Evolutionary conservation across 2,329 filamentous ascomycete genomes (phyloP).

Genomic region (Graphilbum sp.): DNA sequence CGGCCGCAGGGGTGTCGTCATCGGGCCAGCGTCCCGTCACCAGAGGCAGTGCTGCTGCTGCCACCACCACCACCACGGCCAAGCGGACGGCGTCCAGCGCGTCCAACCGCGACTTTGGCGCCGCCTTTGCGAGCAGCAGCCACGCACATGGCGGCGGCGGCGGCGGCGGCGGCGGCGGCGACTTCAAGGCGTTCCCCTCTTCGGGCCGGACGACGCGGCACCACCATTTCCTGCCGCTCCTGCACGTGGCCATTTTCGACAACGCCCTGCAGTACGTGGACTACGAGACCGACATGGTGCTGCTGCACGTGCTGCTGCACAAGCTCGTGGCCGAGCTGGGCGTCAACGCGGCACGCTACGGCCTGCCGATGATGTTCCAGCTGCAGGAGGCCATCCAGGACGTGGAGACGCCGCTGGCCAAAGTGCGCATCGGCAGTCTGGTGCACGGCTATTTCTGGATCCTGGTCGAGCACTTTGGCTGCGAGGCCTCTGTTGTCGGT

Average conservation of each 20-base stretch:
- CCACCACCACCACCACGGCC: constrained; percentile 15
- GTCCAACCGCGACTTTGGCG: too few relatives aligned
- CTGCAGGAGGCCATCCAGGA: constrained; percentile 71
- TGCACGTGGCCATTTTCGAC: constrained; percentile 84
- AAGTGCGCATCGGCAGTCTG: constrained; percentile 66
- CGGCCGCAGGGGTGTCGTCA: too few relatives aligned
- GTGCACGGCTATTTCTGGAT: constrained; percentile 84
- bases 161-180: constrained; percentile 12
- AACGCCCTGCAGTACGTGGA: constrained; percentile 59
- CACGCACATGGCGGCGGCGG: constrained; percentile 28
- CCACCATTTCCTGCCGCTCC: constrained; percentile 61
- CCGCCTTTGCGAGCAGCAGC: too few relatives aligned
- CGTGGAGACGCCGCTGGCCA: constrained; percentile 47
- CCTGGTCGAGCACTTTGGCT: constrained; percentile 59
- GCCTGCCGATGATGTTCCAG: constrained; percentile 75
- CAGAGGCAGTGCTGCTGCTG: constrained; percentile 16
- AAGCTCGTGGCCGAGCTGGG: constrained; percentile 64
- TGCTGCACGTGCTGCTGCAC: constrained; percentile 61
- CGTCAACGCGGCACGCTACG: constrained; percentile 63
- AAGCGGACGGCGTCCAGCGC: constrained; percentile 54
- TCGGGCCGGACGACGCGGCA: constrained; percentile 31
- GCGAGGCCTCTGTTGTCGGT: constrained; percentile 54
- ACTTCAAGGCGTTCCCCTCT: not conserved
- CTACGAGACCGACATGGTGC: constrained; percentile 56
- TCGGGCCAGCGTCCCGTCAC: constrained; percentile 25